Evolutionary conservation across 2,329 filamentous ascomycete genomes (phyloP), one percentile per base, ranked within the genome.

Genomic region (Thelonectria blattea): DNA sequence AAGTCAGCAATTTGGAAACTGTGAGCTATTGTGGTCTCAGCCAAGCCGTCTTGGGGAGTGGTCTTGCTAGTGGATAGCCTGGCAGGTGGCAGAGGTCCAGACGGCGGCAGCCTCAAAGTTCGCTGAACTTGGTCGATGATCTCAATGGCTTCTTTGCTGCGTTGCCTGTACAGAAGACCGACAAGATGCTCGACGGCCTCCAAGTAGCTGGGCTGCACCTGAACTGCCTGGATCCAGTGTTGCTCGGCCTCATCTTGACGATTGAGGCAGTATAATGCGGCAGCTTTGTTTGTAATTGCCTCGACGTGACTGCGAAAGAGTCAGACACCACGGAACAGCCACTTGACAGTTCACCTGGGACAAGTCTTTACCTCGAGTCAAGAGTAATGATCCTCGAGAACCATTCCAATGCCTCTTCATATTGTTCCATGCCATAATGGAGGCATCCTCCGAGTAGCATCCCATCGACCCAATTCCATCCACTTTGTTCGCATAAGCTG

Each of bases 141-240:
- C 50, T 90, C 87, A 60, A 99, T 88, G 8, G 95, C 95, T 73
- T 98, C 92, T 68, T 85, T 88, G 50, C 88, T 91, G 63, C 93
- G 86, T 59, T 96, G 90, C 62, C 88, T 91, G 73, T 94, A 97
- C 17, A 98, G 77, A 48, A 98, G 80, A 1, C 93, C 92, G 30
- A 98, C 91, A 1, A 99, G 84, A 79, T 98, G 93, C 74, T 99
- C 95, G 3, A 95, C 92, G 8, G 95, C 93, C 78, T 99, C 95
- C 58, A 99, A 91, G 76, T 96, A 96, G 72, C 88, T 91, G 0
- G 95, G 95, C 9, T 91, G 88, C 58, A 91, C 80, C 71, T 88
- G 91, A 24, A 98, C 88, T n/a, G 93, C 93, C 62, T 85, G 87
- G 65, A 90, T 81, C 95, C 95, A 99, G 71, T 93, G 85, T 59